These are phyloP conservation scores for Euphorbia peplus DNA, from an alignment of 345 rosid genomes.

Conservation along the genomic window DNA sequence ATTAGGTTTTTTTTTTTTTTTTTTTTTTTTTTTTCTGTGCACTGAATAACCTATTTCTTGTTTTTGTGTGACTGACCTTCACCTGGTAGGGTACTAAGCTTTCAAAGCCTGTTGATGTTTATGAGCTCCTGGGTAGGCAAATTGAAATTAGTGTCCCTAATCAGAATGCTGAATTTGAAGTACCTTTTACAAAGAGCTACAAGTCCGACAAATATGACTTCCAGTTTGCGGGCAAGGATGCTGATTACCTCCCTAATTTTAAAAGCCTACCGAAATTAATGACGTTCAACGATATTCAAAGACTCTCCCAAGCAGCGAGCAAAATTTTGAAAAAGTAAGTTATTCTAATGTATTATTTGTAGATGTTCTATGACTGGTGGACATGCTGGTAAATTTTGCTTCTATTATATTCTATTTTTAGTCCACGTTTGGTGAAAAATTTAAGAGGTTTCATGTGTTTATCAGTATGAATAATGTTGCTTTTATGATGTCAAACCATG, in stretches of 20 bases:
- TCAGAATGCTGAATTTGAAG: slow-evolving; percentile 27
- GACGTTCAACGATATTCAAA: slow-evolving; percentile 47
- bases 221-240: slow-evolving; percentile 24
- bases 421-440: neutral
- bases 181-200: slow-evolving; percentile 16
- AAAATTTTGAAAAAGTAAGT: slow-evolving; percentile 68
- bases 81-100: slow-evolving; percentile 44
- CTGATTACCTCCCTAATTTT: slow-evolving; percentile 31
- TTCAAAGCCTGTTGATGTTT: slow-evolving; percentile 49
- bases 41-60: slow-evolving; percentile 10
- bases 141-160: slow-evolving; percentile 27
- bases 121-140: slow-evolving; percentile 45
- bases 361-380: neutral
- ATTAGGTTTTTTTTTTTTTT: neutral
- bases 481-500: too few species aligned
- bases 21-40: neutral
- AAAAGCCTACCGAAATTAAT: slow-evolving; percentile 31
- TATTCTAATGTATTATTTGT: slow-evolving; percentile 1
- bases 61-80: slow-evolving; percentile 1
- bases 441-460: too few species aligned
- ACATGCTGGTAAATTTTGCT: neutral
- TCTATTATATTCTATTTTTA: neutral
- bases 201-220: slow-evolving; percentile 37
- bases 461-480: too few species aligned
- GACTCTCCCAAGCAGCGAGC: slow-evolving; percentile 43